These are phyloP conservation scores for Scalesia atractyloides DNA, from an alignment of 129 eudicot species.

Conservation along the genomic window DNA sequence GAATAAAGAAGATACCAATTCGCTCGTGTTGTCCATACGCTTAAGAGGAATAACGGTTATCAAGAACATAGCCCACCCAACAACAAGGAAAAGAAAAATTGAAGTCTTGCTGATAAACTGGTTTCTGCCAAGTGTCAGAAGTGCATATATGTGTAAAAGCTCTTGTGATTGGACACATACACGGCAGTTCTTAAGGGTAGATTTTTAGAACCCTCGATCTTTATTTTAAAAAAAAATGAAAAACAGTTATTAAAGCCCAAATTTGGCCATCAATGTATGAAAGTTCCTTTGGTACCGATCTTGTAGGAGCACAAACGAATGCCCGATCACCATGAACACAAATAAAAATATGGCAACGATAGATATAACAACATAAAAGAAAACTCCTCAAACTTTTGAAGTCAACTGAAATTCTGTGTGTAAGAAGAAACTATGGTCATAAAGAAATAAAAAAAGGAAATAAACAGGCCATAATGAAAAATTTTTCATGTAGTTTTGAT, in stretches of 20 bases:
- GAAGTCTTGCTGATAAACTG: constrained; percentile 92
- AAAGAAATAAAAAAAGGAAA: not conserved
- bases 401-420: constrained; percentile 53
- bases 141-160: constrained; percentile 84
- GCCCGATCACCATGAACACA: constrained; percentile 72
- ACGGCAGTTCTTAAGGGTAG: constrained; percentile 82
- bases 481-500: no score
- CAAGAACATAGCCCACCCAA: constrained; percentile 98
- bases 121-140: constrained; percentile 81
- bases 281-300: constrained; percentile 70
- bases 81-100: constrained; percentile 69
- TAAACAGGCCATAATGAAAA: no score
- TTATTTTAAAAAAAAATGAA: constrained; percentile 65
- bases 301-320: constrained; percentile 75
- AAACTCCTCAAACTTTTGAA: constrained; percentile 71
- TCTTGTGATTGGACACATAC: constrained; percentile 92
- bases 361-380: constrained; percentile 76
- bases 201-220: constrained; percentile 69
- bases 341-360: constrained; percentile 59
- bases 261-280: constrained; percentile 67
- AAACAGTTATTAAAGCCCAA: constrained; percentile 65
- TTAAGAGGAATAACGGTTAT: constrained; percentile 78
- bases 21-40: constrained; percentile 94
- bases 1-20: constrained; percentile 51
- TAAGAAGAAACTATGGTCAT: constrained; percentile 2